phyloP scores from a whole-genome alignment of 176 grass and related monocot genomes.

The Oryza brachyantha region DNA sequence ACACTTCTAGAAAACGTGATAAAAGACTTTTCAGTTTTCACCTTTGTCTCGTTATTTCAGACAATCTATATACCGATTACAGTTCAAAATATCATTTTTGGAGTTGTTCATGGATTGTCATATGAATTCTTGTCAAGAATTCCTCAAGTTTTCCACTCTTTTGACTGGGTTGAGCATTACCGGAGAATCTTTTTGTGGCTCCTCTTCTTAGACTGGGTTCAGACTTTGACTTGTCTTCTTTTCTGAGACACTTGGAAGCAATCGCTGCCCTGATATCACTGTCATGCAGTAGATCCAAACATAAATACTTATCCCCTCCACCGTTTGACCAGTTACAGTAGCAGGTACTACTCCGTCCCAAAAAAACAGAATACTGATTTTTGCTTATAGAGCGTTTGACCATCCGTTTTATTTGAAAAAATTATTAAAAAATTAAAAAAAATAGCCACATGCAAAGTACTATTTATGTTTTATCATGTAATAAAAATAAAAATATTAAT shows the following conservation, averaged over 20 bases:
- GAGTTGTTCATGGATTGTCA: constrained; percentile 3
- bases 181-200: constrained; percentile 24
- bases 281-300: constrained; percentile 1
- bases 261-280: constrained; percentile 17
- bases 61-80: not conserved
- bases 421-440: no score
- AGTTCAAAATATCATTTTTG: not conserved
- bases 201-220: constrained; percentile 23
- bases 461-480: no score
- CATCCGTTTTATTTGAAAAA: no score
- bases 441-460: no score
- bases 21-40: not conserved
- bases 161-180: constrained; percentile 15
- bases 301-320: not conserved
- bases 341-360: no score
- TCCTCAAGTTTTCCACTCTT: constrained; percentile 38
- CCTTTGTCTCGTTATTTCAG: not conserved
- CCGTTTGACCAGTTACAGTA: constrained; percentile 16
- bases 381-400: no score
- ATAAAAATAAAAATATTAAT: no score
- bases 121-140: not conserved
- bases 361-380: no score
- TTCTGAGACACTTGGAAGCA: constrained; percentile 33
- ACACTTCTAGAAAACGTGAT: not conserved
- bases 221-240: constrained; percentile 41